Conservation (phyloP, 305 asterid genomes). For the Rubia peregrina region DNA sequence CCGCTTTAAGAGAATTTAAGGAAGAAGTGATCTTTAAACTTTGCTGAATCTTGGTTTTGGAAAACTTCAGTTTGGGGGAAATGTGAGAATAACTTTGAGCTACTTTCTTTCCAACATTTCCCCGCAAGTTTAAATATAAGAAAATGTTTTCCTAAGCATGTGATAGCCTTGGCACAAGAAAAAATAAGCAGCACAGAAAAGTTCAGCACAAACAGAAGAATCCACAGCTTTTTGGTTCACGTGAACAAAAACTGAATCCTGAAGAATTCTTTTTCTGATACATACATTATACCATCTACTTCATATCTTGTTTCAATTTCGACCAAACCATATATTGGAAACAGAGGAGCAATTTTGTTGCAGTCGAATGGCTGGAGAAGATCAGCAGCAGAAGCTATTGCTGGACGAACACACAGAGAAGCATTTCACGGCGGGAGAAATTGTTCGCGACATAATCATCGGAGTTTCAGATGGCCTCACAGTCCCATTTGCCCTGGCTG, state of each 20-base stretch:
- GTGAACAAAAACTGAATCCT: neutral
- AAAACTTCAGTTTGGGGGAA: too few species aligned
- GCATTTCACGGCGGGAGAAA: conserved; percentile 89
- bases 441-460: conserved; percentile 79
- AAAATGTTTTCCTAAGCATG: neutral
- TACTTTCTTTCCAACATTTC: too few species aligned
- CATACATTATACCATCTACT: too few species aligned
- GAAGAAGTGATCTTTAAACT: too few species aligned
- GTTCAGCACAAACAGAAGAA: neutral
- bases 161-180: neutral
- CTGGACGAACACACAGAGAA: conserved; percentile 59
- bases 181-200: neutral
- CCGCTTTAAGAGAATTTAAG: too few species aligned
- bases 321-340: too few species aligned
- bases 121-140: too few species aligned
- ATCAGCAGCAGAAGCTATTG: conserved; percentile 34
- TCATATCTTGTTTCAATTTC: too few species aligned
- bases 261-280: too few species aligned
- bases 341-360: too few species aligned
- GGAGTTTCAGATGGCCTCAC: conserved; percentile 96
- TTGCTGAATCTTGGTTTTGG: too few species aligned
- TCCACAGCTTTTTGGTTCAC: neutral
- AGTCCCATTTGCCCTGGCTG: conserved; percentile 94
- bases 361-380: neutral
- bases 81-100: too few species aligned